These are phyloP conservation scores for Lactuca saligna DNA, from an alignment of 129 eudicot genomes.

Conservation along the genomic window DNA sequence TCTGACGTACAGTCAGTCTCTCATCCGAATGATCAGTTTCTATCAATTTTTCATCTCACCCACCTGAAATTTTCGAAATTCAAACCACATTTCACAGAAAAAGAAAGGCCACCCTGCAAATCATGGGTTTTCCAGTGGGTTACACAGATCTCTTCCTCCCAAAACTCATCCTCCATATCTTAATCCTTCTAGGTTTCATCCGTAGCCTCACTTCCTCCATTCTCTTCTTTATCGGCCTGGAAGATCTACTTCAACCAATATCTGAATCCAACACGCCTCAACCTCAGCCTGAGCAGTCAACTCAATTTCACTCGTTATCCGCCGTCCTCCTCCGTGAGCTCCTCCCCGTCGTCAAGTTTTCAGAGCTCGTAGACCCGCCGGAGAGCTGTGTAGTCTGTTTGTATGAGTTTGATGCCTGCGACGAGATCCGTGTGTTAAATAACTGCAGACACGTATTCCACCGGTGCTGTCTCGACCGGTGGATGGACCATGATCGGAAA, in stretches of 20 bases:
- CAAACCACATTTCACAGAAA: background rate
- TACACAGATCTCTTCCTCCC: conserved; percentile 64
- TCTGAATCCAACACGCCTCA: conserved; percentile 15
- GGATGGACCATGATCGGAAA: conserved; percentile 83
- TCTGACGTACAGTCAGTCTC: background rate
- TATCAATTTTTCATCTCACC: background rate
- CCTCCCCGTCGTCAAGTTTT: conserved; percentile 57
- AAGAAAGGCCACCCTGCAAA: background rate
- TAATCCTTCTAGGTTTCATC: conserved; percentile 43
- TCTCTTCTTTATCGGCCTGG: conserved; percentile 36
- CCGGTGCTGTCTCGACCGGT: conserved; percentile 67
- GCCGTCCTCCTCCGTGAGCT: conserved; percentile 63
- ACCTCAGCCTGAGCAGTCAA: conserved; percentile 28
- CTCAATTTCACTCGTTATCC: conserved; percentile 35
- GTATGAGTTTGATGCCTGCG: conserved; percentile 54
- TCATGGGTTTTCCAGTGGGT: conserved; percentile 74
- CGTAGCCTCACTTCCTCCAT: conserved; percentile 29
- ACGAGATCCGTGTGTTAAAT: conserved; percentile 70
- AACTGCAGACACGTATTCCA: conserved; percentile 83
- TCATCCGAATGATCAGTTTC: background rate
- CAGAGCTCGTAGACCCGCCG: conserved; percentile 47
- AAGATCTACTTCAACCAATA: conserved; percentile 32
- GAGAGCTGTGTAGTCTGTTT: conserved; percentile 71
- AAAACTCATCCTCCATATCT: conserved; percentile 40
- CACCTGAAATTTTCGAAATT: background rate